Conservation (phyloP, 345 rosid genomes). For the Bruguiera gymnorhiza region DNA sequence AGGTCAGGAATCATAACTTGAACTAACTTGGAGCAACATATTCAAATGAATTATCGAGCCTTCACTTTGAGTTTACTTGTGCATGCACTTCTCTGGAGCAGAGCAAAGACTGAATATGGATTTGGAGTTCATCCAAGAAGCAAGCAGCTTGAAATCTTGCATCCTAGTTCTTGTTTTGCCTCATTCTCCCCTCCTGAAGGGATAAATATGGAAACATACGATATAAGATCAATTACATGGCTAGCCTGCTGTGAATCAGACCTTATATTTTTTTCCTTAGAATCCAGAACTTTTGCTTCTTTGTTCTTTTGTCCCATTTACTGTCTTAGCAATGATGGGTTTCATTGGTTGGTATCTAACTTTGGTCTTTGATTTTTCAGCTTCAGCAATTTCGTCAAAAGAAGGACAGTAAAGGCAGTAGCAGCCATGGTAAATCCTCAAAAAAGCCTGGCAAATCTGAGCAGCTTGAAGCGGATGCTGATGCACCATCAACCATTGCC, state of each 20-base stretch:
- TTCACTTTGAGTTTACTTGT: too few relatives aligned
- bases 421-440: conserved; percentile 70
- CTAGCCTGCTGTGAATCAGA: too few relatives aligned
- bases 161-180: background rate
- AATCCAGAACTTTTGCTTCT: background rate
- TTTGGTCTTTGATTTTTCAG: conserved; percentile 36
- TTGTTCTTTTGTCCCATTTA: background rate
- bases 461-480: conserved; percentile 53
- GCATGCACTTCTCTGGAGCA: background rate
- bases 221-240: background rate
- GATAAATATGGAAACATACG: too few relatives aligned
- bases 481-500: conserved; percentile 23
- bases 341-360: conserved; percentile 12
- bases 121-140: background rate
- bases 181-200: too few relatives aligned
- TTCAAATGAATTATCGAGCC: too few relatives aligned
- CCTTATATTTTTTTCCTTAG: background rate
- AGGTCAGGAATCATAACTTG: too few relatives aligned
- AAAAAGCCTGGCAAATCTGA: conserved; percentile 58
- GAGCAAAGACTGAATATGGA: background rate
- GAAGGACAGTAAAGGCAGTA: conserved; percentile 72
- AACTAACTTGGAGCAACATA: too few relatives aligned
- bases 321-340: background rate
- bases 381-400: conserved; percentile 97
- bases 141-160: background rate